These are phyloP conservation scores for Thielaviopsis euricoi DNA, from an alignment of 2,329 filamentous ascomycete genomes.

Conservation along the genomic window DNA sequence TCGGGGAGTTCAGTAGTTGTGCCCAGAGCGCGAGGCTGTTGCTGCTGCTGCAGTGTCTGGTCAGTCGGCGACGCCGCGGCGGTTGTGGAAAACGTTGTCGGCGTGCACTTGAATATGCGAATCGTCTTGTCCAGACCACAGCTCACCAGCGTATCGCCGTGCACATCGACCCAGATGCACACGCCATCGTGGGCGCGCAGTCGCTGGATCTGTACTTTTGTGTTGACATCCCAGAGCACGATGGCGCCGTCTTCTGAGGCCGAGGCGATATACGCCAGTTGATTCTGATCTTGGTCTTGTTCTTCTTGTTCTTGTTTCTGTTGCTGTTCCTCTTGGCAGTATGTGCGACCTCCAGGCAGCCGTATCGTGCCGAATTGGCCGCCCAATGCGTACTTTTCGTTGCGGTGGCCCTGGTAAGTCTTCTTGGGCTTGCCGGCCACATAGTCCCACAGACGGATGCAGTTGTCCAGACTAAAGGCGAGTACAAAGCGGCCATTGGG, in stretches of 20 bases:
- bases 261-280: conserved; percentile 50
- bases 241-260: conserved; percentile 80
- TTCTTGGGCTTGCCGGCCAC: conserved; percentile 82
- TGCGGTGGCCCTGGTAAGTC: conserved; percentile 87
- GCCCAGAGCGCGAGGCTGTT: neutral
- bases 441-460: conserved; percentile 88
- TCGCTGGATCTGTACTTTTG: conserved; percentile 65
- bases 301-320: neutral
- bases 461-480: conserved; percentile 80
- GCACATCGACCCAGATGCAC: conserved; percentile 49
- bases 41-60: neutral
- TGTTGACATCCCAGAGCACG: conserved; percentile 78
- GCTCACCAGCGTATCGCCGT: conserved; percentile 39
- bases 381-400: conserved; percentile 68
- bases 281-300: neutral
- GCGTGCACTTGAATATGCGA: conserved; percentile 27
- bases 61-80: neutral
- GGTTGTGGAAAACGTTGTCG: too few species aligned
- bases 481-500: conserved; percentile 89
- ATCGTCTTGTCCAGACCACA: conserved; percentile 38
- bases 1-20: neutral
- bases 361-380: conserved; percentile 56
- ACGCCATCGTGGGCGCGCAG: conserved; percentile 38
- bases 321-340: neutral
- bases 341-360: conserved; percentile 10